Evolutionary conservation across 371 early-diverging fungal species (phyloP), one percentile per base, ranked within the genome.

Genomic region (Apophysomyces elegans): DNA sequence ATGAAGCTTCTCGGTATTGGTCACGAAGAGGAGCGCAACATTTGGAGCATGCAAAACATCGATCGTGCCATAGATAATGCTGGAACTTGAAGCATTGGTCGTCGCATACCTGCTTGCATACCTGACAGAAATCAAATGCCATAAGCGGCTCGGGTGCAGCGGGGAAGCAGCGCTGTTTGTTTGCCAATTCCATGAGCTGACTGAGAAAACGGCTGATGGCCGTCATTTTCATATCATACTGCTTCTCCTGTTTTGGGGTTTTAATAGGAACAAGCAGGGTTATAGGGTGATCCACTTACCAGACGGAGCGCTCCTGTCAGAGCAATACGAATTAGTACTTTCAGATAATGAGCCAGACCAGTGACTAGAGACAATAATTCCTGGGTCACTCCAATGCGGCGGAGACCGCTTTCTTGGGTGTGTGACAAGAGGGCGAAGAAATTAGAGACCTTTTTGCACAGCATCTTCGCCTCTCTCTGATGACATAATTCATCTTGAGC

Each of bases 341-440:
- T 99, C 18, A 98, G 84, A 60, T 90, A 91, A 62, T 96, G 98
- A 5, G 98, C 99, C 7, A 99, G 81, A 14, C 91, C 90, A 56
- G 98, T 96, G 5, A 98, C 97, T 14, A 96, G 78, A 7, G 93
- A 87, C 36, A 98, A 82, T 63, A 98, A 77, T 67, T 96, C 96
- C 72, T 96, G 92, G 0, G 96, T 95, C 72, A 91, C 89, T 16
- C 91, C 96, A 45, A 90, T 80, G 16, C 80, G 76, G 18, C 88
- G 77, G 47, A 82, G 77, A 44, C 84, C 87, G 38, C 86, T 84
- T 62, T 89, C 90, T 62, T 88, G 90, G 0, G 93, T 90, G 64
- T 93, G 90, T 6, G 95, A 90, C 41, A 98, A 80, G 11, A 96
- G 74, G 0, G 96, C 89, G 76, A 99, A 96, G 76, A 97, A 97